Evolutionary conservation across 1,284 basidiomycete genomes (phyloP).

Genomic region (Psilocybe mexicana): DNA sequence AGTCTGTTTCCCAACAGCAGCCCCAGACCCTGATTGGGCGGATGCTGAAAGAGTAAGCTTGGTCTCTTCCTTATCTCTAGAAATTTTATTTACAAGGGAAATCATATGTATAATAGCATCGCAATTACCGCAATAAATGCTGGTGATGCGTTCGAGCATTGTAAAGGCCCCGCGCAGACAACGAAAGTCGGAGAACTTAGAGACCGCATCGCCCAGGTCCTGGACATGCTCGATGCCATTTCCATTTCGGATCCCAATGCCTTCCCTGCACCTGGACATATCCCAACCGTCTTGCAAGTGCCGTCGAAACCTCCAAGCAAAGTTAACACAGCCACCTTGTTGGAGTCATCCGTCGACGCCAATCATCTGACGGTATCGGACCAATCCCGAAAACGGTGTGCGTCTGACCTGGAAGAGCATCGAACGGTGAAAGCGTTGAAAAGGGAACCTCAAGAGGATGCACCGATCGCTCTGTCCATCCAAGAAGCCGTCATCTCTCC

Average conservation of each 20-base stretch:
- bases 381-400: slow-evolving; percentile 64
- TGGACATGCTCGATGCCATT: slow-evolving; percentile 38
- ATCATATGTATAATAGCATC: slow-evolving; percentile 31
- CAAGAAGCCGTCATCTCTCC: slow-evolving; percentile 29
- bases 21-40: slow-evolving; percentile 25
- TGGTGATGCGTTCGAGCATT: slow-evolving; percentile 36
- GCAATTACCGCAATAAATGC: slow-evolving; percentile 43
- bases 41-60: slow-evolving; percentile 35
- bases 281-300: slow-evolving; percentile 11
- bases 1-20: slow-evolving; percentile 22
- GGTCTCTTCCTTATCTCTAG: slow-evolving; percentile 11
- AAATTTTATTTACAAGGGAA: slow-evolving; percentile 13
- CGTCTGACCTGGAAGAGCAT: slow-evolving; percentile 60
- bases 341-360: slow-evolving; percentile 27
- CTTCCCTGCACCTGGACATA: slow-evolving; percentile 5
- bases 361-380: slow-evolving; percentile 29
- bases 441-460: slow-evolving; percentile 66
- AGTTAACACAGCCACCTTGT: slow-evolving; percentile 9
- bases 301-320: slow-evolving; percentile 4
- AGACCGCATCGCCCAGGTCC: slow-evolving; percentile 39
- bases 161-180: slow-evolving; percentile 33
- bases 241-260: slow-evolving; percentile 24
- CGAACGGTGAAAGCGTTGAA: slow-evolving; percentile 66
- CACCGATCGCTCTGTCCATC: slow-evolving; percentile 29
- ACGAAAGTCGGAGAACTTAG: slow-evolving; percentile 41